Conservation (phyloP, 768 basidiomycete genomes). For the Suillus bovinus region DNA sequence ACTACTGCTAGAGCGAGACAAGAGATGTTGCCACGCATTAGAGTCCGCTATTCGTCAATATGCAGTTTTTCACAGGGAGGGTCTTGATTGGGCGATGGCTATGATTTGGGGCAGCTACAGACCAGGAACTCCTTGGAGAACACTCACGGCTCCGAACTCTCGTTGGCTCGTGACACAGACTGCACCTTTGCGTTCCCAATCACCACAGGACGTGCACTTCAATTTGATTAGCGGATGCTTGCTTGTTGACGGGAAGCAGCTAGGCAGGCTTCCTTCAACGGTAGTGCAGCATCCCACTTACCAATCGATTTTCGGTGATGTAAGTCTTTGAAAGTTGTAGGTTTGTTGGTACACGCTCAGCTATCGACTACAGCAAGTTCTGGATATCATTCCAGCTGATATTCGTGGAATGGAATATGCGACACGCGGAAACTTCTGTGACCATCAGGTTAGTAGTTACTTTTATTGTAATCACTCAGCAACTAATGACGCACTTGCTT, state of each 20-base stretch:
- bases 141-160: constrained; percentile 13
- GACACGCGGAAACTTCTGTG: constrained; percentile 17
- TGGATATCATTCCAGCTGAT: constrained; percentile 26
- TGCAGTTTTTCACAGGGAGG: constrained; percentile 9
- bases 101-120: constrained; percentile 29
- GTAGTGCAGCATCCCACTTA: constrained; percentile 24
- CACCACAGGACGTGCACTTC: constrained; percentile 23
- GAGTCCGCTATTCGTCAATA: constrained; percentile 13
- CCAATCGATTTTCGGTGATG: constrained; percentile 21
- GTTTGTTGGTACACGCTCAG: not conserved
- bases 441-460: constrained; percentile 21
- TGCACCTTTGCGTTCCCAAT: not conserved
- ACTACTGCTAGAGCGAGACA: constrained; percentile 31
- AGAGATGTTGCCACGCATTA: constrained; percentile 29
- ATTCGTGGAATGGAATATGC: constrained; percentile 28
- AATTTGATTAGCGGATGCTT: constrained; percentile 28
- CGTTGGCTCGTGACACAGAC: constrained; percentile 27
- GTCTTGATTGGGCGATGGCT: constrained; percentile 21
- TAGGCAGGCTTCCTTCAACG: constrained; percentile 23
- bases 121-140: constrained; percentile 22
- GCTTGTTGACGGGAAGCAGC: constrained; percentile 27
- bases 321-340: constrained; percentile 1
- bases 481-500: not conserved
- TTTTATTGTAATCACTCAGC: not conserved
- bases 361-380: constrained; percentile 16